Evolutionary conservation across 345 rosid genomes (phyloP), one percentile per base, ranked within the genome.

Genomic region (Murraya paniculata): DNA sequence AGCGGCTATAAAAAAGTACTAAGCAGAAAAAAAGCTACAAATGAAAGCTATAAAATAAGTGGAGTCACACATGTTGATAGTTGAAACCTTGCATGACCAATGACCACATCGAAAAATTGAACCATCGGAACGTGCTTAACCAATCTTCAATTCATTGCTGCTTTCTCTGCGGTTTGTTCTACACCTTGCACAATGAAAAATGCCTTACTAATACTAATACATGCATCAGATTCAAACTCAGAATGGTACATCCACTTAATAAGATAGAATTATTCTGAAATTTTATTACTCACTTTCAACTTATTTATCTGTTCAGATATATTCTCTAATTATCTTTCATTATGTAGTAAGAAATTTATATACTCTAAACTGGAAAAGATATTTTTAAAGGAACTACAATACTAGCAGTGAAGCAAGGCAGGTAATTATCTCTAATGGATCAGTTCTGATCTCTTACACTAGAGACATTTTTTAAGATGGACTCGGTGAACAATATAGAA

Each of bases 121-220:
- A 36, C 7, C 28, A 38, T n/a, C 6, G 27, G 33, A 38, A 70
- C 25, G 24, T 7, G 33, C 78, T 45, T 81, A 87, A 68, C 72
- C 77, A 74, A 81, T 77, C 91, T 80, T 89, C 86, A 71, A 9
- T 62, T 62, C 83, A 64, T 36, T 75, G 35, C 22, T 56, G 66
- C 31, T 64, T 60, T 53, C 85, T 74, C 73, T 74, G 16, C 39
- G 3, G 83, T 82, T 79, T 71, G 68, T 79, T 89, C 89, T 88
- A 85, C 57, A 71, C 90, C 91, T 88, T 87, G 85, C 87, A 88
- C 65, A 83, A n/a, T 19, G 18, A 19, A 61, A 56, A 62, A 62
- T 27, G 31, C 36, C 38, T 18, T 53, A 2, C 1, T 30, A 13
- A 62, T 62, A 11, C 10, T 2, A 33, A 62, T 18, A 16, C 31